Percentiles rank a stretch among this genome's conserved stretches.
Conservation (phyloP, 805 yeast genomes). For the Saccharomyces cerevisiae region DNA sequence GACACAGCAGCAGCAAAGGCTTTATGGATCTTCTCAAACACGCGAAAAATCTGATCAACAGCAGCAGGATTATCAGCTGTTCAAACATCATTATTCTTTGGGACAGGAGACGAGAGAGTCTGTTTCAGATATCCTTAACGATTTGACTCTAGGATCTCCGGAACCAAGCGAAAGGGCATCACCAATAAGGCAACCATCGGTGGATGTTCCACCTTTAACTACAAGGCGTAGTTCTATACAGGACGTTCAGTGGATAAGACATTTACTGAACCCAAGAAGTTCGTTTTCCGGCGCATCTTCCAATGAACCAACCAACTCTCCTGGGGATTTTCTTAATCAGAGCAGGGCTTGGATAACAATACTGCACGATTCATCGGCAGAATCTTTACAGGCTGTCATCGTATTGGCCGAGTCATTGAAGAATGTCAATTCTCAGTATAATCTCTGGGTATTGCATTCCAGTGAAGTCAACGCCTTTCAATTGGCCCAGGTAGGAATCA, state of each 20-base stretch:
- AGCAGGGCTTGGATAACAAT: constrained; percentile 26
- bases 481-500: constrained; percentile 10
- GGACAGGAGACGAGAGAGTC: constrained; percentile 19
- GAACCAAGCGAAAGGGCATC: not conserved
- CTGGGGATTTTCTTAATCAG: not conserved
- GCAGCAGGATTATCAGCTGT: constrained; percentile 15
- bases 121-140: constrained; percentile 16
- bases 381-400: constrained; percentile 17
- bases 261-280: constrained; percentile 29
- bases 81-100: constrained; percentile 25
- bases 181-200: not conserved
- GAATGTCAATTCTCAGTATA: constrained; percentile 17
- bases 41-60: not conserved
- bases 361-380: constrained; percentile 13
- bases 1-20: not conserved
- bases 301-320: constrained; percentile 12
- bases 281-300: constrained; percentile 27
- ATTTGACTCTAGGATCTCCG: constrained; percentile 8
- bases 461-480: constrained; percentile 11
- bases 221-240: constrained; percentile 26
- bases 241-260: constrained; percentile 28
- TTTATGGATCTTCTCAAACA: not conserved
- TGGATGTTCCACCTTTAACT: constrained; percentile 5
- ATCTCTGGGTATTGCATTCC: constrained; percentile 19
- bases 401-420: constrained; percentile 21